Conservation (phyloP, 2,329 filamentous ascomycete species). For the Alternaria sp. region DNA sequence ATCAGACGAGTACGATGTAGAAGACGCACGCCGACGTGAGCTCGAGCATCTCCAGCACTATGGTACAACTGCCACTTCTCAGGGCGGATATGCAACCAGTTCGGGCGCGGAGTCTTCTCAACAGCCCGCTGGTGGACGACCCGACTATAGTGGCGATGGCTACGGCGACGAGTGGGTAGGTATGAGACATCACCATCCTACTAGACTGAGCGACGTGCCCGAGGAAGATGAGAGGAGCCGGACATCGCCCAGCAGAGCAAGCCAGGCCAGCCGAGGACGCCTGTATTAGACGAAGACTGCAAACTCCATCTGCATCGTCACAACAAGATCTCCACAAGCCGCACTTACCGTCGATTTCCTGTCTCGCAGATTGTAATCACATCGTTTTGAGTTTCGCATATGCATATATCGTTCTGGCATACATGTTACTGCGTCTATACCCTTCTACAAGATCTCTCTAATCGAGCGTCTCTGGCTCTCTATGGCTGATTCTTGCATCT, state of each 20-base stretch:
- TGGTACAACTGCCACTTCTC: slow-evolving; percentile 47
- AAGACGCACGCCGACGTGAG: slow-evolving; percentile 60
- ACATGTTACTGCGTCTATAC: slow-evolving; percentile 16
- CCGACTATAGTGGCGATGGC: slow-evolving; percentile 50
- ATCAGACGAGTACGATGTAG: slow-evolving; percentile 64
- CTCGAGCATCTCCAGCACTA: slow-evolving; percentile 58
- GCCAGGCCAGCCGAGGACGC: slow-evolving; percentile 43
- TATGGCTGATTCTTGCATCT: slow-evolving; percentile 7
- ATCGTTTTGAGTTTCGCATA: slow-evolving; percentile 2
- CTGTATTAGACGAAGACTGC: slow-evolving; percentile 23
- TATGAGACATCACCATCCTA: slow-evolving; percentile 52
- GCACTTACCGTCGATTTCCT: neutral
- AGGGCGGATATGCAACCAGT: slow-evolving; percentile 37
- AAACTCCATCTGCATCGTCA: neutral
- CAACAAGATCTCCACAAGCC: neutral
- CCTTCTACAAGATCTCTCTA: slow-evolving; percentile 17
- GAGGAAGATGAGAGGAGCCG: slow-evolving; percentile 52
- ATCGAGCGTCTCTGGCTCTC: slow-evolving; percentile 1
- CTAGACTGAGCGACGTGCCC: slow-evolving; percentile 51
- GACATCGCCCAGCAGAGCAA: slow-evolving; percentile 49
- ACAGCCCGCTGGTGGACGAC: slow-evolving; percentile 26
- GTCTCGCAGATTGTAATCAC: neutral
- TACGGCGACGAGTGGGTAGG: slow-evolving; percentile 50
- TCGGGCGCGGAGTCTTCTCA: slow-evolving; percentile 33
- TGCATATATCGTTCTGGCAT: slow-evolving; percentile 14